Evolutionary conservation across 2,329 filamentous ascomycete genomes (phyloP).

Genomic region (Xylariomycetidae sp.): DNA sequence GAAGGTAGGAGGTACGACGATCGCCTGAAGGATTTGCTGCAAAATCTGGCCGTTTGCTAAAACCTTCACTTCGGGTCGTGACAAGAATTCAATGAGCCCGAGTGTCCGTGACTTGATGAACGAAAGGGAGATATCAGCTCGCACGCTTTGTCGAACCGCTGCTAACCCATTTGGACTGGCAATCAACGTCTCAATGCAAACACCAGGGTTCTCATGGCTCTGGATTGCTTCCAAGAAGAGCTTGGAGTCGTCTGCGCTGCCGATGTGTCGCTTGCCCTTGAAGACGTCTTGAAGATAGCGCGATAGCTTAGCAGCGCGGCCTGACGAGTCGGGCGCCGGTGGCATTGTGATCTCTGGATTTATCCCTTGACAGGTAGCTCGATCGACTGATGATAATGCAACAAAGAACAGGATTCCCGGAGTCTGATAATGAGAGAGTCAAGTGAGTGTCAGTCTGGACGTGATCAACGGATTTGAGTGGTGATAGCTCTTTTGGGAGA

Average conservation of each 20-base stretch:
- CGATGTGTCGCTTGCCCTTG: too few relatives aligned
- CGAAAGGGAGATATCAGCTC: not conserved
- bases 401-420: too few relatives aligned
- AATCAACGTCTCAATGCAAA: not conserved
- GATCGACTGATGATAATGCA: too few relatives aligned
- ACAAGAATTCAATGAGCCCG: not conserved
- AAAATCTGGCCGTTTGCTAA: not conserved
- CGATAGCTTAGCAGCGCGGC: too few relatives aligned
- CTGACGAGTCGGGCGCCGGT: too few relatives aligned
- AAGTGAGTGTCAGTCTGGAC: too few relatives aligned
- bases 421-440: too few relatives aligned
- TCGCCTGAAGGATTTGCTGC: not conserved
- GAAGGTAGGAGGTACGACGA: slow-evolving; percentile 27
- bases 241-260: not conserved
- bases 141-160: not conserved
- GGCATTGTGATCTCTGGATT: too few relatives aligned
- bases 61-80: not conserved
- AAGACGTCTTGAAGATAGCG: too few relatives aligned
- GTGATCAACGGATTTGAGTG: too few relatives aligned
- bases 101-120: not conserved
- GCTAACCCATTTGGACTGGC: not conserved
- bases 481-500: too few relatives aligned
- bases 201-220: not conserved
- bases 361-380: too few relatives aligned
- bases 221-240: not conserved